These are phyloP conservation scores for Cladophialophora immunda DNA, from an alignment of 2,329 filamentous ascomycete genomes.

Conservation along the genomic window DNA sequence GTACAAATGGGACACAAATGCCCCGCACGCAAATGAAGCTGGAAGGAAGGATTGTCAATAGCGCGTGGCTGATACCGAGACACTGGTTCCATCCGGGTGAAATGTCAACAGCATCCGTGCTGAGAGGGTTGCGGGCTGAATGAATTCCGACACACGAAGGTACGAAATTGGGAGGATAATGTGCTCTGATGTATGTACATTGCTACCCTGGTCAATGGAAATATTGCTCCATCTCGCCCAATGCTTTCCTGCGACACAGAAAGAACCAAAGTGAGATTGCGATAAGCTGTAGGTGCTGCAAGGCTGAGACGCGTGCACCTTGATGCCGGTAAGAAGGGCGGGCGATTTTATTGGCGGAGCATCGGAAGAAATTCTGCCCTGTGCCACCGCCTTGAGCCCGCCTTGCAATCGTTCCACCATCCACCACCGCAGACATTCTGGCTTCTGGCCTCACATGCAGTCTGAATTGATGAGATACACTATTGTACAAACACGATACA, in stretches of 20 bases:
- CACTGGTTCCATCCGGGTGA: neutral
- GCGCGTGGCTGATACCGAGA: conserved; percentile 9
- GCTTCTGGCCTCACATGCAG: neutral
- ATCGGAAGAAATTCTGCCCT: conserved; percentile 12
- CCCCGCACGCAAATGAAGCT: conserved; percentile 25
- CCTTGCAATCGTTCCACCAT: neutral
- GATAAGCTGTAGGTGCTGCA: neutral
- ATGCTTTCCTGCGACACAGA: neutral
- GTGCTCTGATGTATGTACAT: conserved; percentile 3
- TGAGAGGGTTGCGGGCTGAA: neutral
- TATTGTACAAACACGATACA: neutral
- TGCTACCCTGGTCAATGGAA: neutral
- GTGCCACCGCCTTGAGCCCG: neutral
- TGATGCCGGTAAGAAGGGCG: neutral
- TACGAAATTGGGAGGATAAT: neutral
- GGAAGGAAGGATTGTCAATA: conserved; percentile 24
- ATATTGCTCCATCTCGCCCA: neutral
- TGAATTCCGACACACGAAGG: neutral
- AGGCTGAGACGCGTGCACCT: neutral
- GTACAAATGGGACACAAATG: conserved; percentile 29
- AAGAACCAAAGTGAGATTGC: neutral
- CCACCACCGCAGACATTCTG: neutral
- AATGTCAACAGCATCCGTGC: neutral
- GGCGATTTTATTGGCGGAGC: conserved; percentile 17
- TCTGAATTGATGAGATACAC: neutral